A percentile compares a stretch with the other conserved stretches of the same genome.
phyloP scores from a whole-genome alignment of 2,329 filamentous ascomycete genomes.

The Aspergillus sp. region DNA sequence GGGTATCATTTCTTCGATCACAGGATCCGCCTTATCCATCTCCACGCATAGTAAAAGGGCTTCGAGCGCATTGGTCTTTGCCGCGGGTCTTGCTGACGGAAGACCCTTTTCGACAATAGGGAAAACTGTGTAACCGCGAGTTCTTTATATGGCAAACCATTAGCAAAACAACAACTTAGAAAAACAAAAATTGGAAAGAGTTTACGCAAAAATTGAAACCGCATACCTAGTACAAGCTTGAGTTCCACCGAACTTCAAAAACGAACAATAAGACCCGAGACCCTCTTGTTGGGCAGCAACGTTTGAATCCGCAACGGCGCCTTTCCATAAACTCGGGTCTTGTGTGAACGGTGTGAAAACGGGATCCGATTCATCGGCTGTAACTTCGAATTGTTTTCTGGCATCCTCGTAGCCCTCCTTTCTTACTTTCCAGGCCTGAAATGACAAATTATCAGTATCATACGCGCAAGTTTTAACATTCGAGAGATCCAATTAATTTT shows the following conservation, averaged over 20 bases:
- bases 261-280: slow-evolving; percentile 81
- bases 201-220: not conserved
- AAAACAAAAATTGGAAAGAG: not conserved
- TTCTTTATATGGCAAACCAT: slow-evolving; percentile 48
- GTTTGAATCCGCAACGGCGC: slow-evolving; percentile 88
- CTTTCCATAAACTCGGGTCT: slow-evolving; percentile 86
- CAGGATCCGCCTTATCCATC: slow-evolving; percentile 77
- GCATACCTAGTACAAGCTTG: slow-evolving; percentile 70
- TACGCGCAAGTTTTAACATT: not conserved
- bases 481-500: not conserved
- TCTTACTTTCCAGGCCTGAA: slow-evolving; percentile 88
- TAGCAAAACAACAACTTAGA: no score
- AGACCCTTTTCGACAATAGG: slow-evolving; percentile 90
- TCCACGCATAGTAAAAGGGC: slow-evolving; percentile 87
- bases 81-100: slow-evolving; percentile 80
- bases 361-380: slow-evolving; percentile 80
- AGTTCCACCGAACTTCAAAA: slow-evolving; percentile 83
- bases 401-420: slow-evolving; percentile 95
- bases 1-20: slow-evolving; percentile 88
- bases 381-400: slow-evolving; percentile 78
- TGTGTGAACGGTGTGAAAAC: slow-evolving; percentile 84
- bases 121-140: slow-evolving; percentile 70
- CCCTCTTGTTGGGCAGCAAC: slow-evolving; percentile 96
- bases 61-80: slow-evolving; percentile 83
- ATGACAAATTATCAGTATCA: slow-evolving; percentile 19